Percentiles rank a stretch among this genome's conserved stretches.
phyloP scores from a whole-genome alignment of 2,329 filamentous ascomycete species.

The Fusarium circinatum region DNA sequence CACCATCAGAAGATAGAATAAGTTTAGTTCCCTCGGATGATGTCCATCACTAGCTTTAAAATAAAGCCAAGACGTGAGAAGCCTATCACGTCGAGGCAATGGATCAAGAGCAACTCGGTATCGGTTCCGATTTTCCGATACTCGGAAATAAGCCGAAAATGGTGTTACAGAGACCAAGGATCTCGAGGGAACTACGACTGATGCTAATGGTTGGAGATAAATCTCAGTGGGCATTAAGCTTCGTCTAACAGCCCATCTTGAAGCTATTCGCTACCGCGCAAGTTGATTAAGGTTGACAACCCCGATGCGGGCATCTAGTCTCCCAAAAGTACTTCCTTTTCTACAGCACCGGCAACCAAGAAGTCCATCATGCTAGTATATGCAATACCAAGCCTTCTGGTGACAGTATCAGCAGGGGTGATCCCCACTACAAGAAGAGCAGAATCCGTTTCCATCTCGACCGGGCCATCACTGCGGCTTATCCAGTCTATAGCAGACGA shows the following conservation, averaged over 20 bases:
- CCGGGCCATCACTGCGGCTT: not conserved
- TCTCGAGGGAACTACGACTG: not conserved
- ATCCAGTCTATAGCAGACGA: not conserved
- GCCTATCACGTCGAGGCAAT: not conserved
- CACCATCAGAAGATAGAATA: not conserved
- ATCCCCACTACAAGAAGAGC: not conserved
- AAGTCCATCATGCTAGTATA: not conserved
- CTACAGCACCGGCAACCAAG: not conserved
- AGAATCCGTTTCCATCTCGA: not conserved
- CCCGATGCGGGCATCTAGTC: not conserved
- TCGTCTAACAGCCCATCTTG: rapidly evolving
- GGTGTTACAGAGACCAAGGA: not conserved
- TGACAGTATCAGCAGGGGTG: rapidly evolving
- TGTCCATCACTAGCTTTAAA: not conserved
- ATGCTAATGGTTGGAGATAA: rapidly evolving
- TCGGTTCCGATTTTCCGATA: not conserved
- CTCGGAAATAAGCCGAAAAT: not conserved
- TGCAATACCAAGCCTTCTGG: not conserved
- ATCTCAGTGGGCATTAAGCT: not conserved
- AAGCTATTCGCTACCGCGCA: not conserved
- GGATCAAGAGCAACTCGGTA: not conserved
- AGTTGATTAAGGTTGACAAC: not conserved
- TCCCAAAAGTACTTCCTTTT: not conserved
- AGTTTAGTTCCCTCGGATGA: not conserved
- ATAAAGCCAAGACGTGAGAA: not conserved